A percentile compares a stretch with the other conserved stretches of the same genome.
These are phyloP conservation scores for Parascedosporium putredinis DNA, from an alignment of 2,329 filamentous ascomycete genomes.

Conservation along the genomic window DNA sequence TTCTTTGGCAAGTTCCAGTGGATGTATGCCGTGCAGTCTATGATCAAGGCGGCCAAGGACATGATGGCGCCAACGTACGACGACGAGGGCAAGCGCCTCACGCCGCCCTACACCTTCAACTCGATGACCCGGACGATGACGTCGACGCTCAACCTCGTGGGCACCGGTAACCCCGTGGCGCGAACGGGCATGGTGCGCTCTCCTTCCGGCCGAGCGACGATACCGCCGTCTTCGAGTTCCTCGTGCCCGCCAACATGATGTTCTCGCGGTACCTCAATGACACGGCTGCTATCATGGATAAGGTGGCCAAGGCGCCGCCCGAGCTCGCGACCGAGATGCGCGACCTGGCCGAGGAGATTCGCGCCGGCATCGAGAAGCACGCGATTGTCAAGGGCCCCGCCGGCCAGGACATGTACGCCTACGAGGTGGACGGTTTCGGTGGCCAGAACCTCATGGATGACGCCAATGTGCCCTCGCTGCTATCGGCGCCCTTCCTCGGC, in stretches of 20 bases:
- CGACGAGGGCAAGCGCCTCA: conserved; percentile 42
- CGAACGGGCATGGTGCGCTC: conserved; percentile 71
- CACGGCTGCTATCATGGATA: conserved; percentile 33
- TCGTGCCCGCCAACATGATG: conserved; percentile 88
- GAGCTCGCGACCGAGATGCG: conserved; percentile 41
- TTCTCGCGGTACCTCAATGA: conserved; percentile 52
- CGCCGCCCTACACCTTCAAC: conserved; percentile 63
- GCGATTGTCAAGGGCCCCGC: conserved; percentile 52
- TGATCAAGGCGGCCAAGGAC: conserved; percentile 57
- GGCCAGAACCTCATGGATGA: conserved; percentile 59
- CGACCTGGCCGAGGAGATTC: conserved; percentile 50
- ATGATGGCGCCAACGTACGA: conserved; percentile 70
- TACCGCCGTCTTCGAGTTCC: conserved; percentile 72
- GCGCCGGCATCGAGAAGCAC: conserved; percentile 56
- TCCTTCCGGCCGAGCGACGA: conserved; percentile 90
- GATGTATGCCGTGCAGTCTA: conserved; percentile 58
- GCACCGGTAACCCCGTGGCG: conserved; percentile 70
- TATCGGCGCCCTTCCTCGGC: conserved; percentile 54
- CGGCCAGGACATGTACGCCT: conserved; percentile 58
- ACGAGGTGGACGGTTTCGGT: conserved; percentile 67
- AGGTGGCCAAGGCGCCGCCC: conserved; percentile 42
- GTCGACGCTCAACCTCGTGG: conserved; percentile 25
- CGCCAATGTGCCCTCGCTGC: conserved; percentile 58
- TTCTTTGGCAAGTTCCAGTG: conserved; percentile 64
- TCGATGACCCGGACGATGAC: conserved; percentile 47